Conservation (phyloP, 371 early-diverging fungal genomes). For the Nematocida homosporus region DNA sequence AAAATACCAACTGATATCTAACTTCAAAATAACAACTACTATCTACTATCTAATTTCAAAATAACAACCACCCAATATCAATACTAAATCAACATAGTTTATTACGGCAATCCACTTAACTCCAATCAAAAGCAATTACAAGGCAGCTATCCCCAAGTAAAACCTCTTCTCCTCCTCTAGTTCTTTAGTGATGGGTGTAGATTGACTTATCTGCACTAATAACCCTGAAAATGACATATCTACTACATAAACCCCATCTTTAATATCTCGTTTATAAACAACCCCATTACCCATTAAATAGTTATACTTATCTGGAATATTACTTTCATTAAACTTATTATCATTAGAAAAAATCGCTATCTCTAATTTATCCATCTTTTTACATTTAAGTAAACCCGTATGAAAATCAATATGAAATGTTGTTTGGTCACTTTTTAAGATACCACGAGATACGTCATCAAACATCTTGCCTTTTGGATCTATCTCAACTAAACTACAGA, state of each 20-base stretch:
- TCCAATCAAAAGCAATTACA: background rate
- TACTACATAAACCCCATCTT: background rate
- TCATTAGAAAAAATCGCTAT: constrained; percentile 41
- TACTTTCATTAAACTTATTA: constrained; percentile 29
- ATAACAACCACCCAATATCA: background rate
- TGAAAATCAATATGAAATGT: constrained; percentile 38
- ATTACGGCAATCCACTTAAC: background rate
- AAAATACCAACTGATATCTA: background rate
- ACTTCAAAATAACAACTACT: background rate
- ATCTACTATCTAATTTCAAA: background rate
- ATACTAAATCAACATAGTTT: background rate
- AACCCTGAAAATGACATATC: constrained; percentile 47
- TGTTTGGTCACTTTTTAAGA: background rate
- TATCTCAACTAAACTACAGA: constrained; percentile 38
- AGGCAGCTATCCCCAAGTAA: constrained; percentile 24
- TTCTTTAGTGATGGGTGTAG: background rate
- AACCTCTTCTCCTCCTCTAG: background rate
- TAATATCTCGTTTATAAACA: constrained; percentile 11
- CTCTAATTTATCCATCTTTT: constrained; percentile 36
- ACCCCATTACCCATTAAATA: constrained; percentile 50
- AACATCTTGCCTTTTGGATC: constrained; percentile 46
- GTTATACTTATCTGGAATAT: constrained; percentile 42
- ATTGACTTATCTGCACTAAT: background rate
- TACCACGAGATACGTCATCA: constrained; percentile 42
- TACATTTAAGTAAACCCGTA: constrained; percentile 2